These are phyloP conservation scores for Elaphomyces granulatus DNA, from an alignment of 495 filamentous ascomycete species.

Conservation along the genomic window DNA sequence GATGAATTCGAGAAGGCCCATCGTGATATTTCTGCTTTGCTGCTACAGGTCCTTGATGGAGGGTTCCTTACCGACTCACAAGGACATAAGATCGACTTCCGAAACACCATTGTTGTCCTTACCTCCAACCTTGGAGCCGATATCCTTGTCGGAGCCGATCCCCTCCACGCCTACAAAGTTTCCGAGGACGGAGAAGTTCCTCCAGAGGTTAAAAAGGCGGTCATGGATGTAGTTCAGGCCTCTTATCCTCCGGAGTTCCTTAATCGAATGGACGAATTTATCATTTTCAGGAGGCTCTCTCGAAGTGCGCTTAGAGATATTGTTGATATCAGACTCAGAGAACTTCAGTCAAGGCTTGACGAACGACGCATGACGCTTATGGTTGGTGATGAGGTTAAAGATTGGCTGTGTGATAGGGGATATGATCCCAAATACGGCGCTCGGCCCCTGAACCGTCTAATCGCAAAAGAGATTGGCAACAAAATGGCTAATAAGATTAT, in stretches of 20 bases:
- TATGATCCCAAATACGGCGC: constrained; percentile 90
- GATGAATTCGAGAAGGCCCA: constrained; percentile 98
- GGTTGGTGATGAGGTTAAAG: constrained; percentile 54
- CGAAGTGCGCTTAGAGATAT: constrained; percentile 72
- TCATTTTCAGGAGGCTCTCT: constrained; percentile 79
- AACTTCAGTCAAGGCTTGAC: constrained; percentile 70
- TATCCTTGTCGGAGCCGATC: constrained; percentile 33
- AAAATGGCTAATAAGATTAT: constrained; percentile 83
- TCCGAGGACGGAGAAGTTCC: constrained; percentile 49
- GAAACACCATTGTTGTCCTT: constrained; percentile 89
- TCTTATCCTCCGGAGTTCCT: constrained; percentile 87
- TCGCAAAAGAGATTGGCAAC: constrained; percentile 79
- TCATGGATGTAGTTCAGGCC: constrained; percentile 75
- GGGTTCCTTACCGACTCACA: constrained; percentile 92
- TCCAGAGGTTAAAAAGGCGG: constrained; percentile 52
- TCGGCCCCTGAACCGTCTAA: constrained; percentile 82
- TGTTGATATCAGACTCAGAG: constrained; percentile 77
- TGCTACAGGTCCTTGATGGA: constrained; percentile 92
- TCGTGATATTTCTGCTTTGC: constrained; percentile 82
- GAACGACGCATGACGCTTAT: constrained; percentile 69
- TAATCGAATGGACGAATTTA: constrained; percentile 93
- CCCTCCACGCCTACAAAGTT: constrained; percentile 33
- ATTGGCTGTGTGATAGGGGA: constrained; percentile 76
- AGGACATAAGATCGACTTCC: constrained; percentile 91
- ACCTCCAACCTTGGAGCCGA: constrained; percentile 73